phyloP scores from a whole-genome alignment of 192 early-diverging fungal species.

The Rhizoclosmatium sp. region DNA sequence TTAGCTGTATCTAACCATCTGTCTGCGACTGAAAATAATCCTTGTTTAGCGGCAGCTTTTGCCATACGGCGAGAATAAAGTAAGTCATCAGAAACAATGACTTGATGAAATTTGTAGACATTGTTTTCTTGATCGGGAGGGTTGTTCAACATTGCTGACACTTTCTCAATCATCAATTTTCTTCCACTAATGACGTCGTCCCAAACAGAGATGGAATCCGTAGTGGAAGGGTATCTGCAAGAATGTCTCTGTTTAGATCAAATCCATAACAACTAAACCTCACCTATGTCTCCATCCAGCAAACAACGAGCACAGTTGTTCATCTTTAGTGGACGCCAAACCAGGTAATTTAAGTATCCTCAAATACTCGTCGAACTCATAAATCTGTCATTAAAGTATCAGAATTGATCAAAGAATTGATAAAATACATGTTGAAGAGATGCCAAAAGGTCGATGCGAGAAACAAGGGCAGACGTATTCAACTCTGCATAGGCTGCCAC shows the following conservation, averaged over 20 bases:
- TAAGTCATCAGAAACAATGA: constrained; percentile 16
- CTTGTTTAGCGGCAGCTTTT: constrained; percentile 67
- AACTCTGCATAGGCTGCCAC: constrained; percentile 34
- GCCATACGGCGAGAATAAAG: constrained; percentile 49
- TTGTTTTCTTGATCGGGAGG: not conserved
- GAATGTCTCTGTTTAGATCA: not conserved
- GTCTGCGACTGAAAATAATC: constrained; percentile 64
- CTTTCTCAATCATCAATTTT: constrained; percentile 53
- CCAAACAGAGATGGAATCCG: constrained; percentile 68
- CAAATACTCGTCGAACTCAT: constrained; percentile 30
- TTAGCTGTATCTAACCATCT: constrained; percentile 47
- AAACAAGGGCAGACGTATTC: constrained; percentile 33
- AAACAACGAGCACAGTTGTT: not conserved
- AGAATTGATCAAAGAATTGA: not conserved
- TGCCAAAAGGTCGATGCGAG: constrained; percentile 13
- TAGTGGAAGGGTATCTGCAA: constrained; percentile 13
- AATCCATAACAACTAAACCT: not conserved
- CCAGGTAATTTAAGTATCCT: constrained; percentile 39
- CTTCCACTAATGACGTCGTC: constrained; percentile 63
- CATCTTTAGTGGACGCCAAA: not conserved
- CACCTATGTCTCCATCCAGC: not conserved
- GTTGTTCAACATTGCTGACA: constrained; percentile 21
- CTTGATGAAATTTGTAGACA: constrained; percentile 5
- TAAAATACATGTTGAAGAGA: constrained; percentile 13
- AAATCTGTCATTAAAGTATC: constrained; percentile 1